Evolutionary conservation across 371 early-diverging fungal species (phyloP).

Genomic region (Lichtheimia hyalospora): DNA sequence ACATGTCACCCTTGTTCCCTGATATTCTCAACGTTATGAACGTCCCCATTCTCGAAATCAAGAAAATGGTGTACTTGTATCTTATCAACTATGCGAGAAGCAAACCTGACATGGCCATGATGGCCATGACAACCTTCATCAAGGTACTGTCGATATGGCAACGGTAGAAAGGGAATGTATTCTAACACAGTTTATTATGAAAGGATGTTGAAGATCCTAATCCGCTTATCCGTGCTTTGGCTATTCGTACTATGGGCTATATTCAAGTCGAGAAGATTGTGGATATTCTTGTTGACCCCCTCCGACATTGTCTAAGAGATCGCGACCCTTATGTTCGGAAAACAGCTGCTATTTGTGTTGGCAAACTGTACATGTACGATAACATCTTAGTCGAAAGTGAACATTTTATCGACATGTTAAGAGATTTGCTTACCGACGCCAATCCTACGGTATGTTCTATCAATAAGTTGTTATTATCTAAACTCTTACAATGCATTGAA

Average conservation of each 20-base stretch:
- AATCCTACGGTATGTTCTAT: slow-evolving; percentile 73
- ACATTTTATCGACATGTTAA: slow-evolving; percentile 79
- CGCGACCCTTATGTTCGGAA: slow-evolving; percentile 76
- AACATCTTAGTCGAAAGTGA: slow-evolving; percentile 26
- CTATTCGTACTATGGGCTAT: slow-evolving; percentile 97
- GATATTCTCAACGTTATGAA: slow-evolving; percentile 62
- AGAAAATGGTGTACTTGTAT: slow-evolving; percentile 93
- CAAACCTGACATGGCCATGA: slow-evolving; percentile 96
- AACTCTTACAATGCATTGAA: neutral
- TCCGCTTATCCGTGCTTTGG: slow-evolving; percentile 93
- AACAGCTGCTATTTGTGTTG: slow-evolving; percentile 77
- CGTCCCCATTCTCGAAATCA: slow-evolving; percentile 55
- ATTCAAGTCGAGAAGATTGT: slow-evolving; percentile 94
- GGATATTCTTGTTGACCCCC: slow-evolving; percentile 81
- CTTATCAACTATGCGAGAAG: slow-evolving; percentile 93
- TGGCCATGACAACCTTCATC: slow-evolving; percentile 96
- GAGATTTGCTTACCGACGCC: slow-evolving; percentile 87
- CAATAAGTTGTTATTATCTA: no score
- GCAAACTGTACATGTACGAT: slow-evolving; percentile 72
- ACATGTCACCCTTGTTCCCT: slow-evolving; percentile 89
- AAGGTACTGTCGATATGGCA: slow-evolving; percentile 55
- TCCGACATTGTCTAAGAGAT: slow-evolving; percentile 81
- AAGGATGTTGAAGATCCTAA: slow-evolving; percentile 95
- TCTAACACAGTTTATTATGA: neutral
- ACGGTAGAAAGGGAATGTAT: neutral